Base-by-base conservation (phyloP, 176 grass and related monocot species). In the Rhynchospora tenuis region DNA sequence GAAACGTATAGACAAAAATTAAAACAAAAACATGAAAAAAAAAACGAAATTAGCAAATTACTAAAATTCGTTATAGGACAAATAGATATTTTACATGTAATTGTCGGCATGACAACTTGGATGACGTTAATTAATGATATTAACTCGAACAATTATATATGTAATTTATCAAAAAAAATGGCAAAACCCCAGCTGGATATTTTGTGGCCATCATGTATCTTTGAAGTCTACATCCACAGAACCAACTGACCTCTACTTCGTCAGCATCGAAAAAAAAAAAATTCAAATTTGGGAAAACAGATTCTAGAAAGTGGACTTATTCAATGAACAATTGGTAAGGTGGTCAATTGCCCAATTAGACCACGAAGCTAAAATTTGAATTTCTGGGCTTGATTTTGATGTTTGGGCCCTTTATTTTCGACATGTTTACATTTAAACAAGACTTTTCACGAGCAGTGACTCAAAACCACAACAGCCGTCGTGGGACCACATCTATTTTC, bases 401-500 rank as follows among this genome's bases (percentile, higher is more conserved):
- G 59, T 24, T 82, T 82, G 60, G 61, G 20, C 31, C 57, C 19
- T 28, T 82, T 50, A 82, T 67, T 82, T 82, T 65, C 19, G 44
- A 64, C 80, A 82, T 64, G 62, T 54, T 82, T 50, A 82, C 59
- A 64, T 64, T 67, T 29, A 64, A 81, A 65, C 10, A 46, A 81
- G 38, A 61, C n/a, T 46, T 82, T 82, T 82, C 80, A 50, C 56
- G 10, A 64, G 59, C 20, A 28, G 17, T 46, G 14, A 28, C 44
- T 64, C 42, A 19, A 50, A 75, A 28, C 44, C 56, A 81, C 17
- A 66, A 82, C 24, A 81, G 38, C 38, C 57, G 26, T 64, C 5
- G 8, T 42, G 42, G 27, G 79, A 27, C 43, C 77, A 20, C 29
- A 45, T 19, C 8, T 3, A 29, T 20, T 46, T 58, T 80, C 19